Evolutionary conservation across 2,329 filamentous ascomycete genomes (phyloP), one percentile per base, ranked within the genome.

Genomic region (Cytospora chrysosperma): DNA sequence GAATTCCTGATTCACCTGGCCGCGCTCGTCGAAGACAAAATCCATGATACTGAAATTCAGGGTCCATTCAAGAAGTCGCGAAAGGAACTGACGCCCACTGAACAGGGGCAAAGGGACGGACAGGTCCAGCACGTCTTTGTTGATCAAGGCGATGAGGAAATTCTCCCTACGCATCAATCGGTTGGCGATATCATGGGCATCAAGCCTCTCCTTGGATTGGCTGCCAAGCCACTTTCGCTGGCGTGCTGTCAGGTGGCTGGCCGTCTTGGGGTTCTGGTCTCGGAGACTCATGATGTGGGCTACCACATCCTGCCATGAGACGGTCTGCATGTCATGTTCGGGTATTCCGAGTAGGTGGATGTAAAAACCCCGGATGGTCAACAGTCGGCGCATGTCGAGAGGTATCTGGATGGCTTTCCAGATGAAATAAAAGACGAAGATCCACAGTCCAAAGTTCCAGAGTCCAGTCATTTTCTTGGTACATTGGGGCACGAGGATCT

Each of bases 171-270:
- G 89, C 95, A 99, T 98, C 53, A 99, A 78, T 34, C 95, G 87
- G 72, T 98, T 99, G 8, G 95, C 95, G 74, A 99, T 98, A 72
- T 97, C 95, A 71, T 97, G 92, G 13, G 95, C 95, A 75, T 97
- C 95, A 69, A 99, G 88, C 67, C 94, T 85, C 76, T 98, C 92
- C 74, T 97, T 96, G 26, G 92, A 96, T 72, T 96, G 92, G 64
- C 88, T 93, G 53, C 91, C 90, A 67, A 94, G 82, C 68, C 80
- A 87, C n/a, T 76, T 78, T 3, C 83, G 80, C 63, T 85, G 77
- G 7, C 76, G 77, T 4, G 78, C 77, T 0, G 82, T 81, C 64
- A 86, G 78, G 63, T 83, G 85, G 12, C 76, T 80, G 12, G 85
- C 84, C 19, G 93, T 97, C 66, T 89, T 87, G n/a, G 93, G 87